Conservation (phyloP, 2,329 filamentous ascomycete genomes). For the Aquanectria penicillioides region DNA sequence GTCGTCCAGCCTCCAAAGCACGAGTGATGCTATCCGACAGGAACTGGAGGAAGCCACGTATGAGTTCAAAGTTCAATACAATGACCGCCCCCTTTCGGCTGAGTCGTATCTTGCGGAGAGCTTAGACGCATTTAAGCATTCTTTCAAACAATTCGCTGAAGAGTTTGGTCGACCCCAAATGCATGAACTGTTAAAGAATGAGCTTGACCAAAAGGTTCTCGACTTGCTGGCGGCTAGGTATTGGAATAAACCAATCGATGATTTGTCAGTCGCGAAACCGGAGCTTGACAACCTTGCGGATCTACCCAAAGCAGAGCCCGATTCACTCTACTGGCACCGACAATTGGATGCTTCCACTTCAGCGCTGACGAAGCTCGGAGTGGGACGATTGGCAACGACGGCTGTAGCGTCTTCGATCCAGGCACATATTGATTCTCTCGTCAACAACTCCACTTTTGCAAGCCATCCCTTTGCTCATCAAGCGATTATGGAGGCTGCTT, state of each 20-base stretch:
- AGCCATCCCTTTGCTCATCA: constrained; percentile 91
- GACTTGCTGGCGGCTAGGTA: constrained; percentile 93
- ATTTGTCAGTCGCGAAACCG: constrained; percentile 72
- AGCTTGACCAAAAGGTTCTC: constrained; percentile 93
- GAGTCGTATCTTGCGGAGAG: constrained; percentile 97
- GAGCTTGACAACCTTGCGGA: constrained; percentile 80
- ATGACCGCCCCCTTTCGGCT: constrained; percentile 91
- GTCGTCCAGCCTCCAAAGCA: constrained; percentile 89
- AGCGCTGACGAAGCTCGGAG: constrained; percentile 90
- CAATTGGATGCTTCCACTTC: constrained; percentile 94
- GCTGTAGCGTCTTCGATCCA: constrained; percentile 92
- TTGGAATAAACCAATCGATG: constrained; percentile 96
- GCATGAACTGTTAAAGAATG: constrained; percentile 86
- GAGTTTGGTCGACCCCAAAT: constrained; percentile 91
- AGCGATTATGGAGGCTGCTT: constrained; percentile 91
- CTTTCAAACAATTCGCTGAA: constrained; percentile 93
- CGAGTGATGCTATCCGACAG: constrained; percentile 90
- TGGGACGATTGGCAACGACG: constrained; percentile 90
- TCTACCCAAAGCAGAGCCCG: constrained; percentile 84
- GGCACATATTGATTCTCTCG: constrained; percentile 80
- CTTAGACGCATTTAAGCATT: constrained; percentile 95
- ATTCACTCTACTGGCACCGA: constrained; percentile 90
- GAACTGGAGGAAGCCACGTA: constrained; percentile 97
- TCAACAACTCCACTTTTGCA: constrained; percentile 84
- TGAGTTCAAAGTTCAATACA: constrained; percentile 99